Conservation (phyloP, 768 basidiomycete species). For the Tephrocybe sp. region DNA sequence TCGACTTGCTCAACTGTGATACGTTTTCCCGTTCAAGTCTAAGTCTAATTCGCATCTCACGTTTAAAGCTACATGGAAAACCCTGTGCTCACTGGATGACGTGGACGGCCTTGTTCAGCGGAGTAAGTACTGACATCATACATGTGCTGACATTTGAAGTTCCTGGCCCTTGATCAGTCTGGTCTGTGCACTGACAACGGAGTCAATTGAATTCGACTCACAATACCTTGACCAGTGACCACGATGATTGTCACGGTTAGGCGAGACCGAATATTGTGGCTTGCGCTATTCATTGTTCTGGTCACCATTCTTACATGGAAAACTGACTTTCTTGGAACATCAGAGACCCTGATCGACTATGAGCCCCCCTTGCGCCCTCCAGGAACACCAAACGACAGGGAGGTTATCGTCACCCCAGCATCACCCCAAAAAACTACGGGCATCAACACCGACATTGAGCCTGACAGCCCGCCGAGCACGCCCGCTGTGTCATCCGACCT, state of each 20-base stretch:
- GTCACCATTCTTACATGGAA: slow-evolving; percentile 8
- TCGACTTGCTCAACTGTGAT: background rate
- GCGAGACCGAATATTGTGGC: slow-evolving; percentile 7
- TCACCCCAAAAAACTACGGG: background rate
- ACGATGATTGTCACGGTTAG: slow-evolving; percentile 10
- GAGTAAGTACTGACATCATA: too few species aligned
- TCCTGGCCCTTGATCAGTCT: background rate
- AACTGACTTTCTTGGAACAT: slow-evolving; percentile 1
- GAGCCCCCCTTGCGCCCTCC: slow-evolving; percentile 4
- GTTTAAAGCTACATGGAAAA: background rate
- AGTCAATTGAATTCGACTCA: too few species aligned
- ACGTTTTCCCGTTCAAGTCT: background rate
- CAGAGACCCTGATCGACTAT: background rate
- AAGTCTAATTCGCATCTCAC: background rate
- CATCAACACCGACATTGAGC: background rate
- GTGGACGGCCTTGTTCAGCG: background rate
- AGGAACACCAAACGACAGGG: background rate
- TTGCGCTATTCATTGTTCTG: slow-evolving; percentile 2
- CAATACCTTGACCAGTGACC: background rate
- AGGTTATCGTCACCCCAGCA: background rate
- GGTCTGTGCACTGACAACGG: background rate
- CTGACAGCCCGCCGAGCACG: background rate
- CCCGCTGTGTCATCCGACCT: background rate
- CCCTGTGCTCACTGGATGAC: background rate
- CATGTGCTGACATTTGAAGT: background rate